Conservation (phyloP, 1,284 basidiomycete species). For the Cryptococcus sp. region DNA sequence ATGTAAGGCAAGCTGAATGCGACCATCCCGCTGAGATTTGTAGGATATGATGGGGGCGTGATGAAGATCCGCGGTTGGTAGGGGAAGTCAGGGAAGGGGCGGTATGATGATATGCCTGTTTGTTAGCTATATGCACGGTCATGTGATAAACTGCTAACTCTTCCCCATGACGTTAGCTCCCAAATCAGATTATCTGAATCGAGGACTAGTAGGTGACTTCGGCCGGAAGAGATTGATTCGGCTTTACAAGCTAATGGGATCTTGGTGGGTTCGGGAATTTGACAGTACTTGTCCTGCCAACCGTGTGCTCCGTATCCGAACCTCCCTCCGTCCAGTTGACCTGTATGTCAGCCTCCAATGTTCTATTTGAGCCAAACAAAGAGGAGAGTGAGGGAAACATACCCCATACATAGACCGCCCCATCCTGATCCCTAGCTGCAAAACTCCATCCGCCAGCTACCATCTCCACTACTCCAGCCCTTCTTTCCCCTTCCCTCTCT, state of each 20-base stretch:
- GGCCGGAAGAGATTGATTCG: constrained; percentile 28
- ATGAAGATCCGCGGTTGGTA: constrained; percentile 19
- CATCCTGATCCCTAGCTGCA: constrained; percentile 57
- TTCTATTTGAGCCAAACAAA: background rate
- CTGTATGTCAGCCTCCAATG: constrained; percentile 43
- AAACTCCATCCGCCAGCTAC: constrained; percentile 70
- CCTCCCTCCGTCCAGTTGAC: constrained; percentile 57
- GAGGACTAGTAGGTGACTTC: constrained; percentile 38
- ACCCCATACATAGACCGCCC: constrained; percentile 80
- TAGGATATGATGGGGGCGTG: constrained; percentile 35
- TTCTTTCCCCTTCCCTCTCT: background rate
- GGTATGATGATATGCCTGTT: constrained; percentile 39
- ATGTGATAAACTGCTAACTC: constrained; percentile 16
- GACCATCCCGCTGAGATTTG: constrained; percentile 75
- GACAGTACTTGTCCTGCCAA: constrained; percentile 27
- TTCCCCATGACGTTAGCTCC: constrained; percentile 39
- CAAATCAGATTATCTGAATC: constrained; percentile 44
- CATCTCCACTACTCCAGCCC: constrained; percentile 60
- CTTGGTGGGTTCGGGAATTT: constrained; percentile 26
- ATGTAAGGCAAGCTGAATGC: constrained; percentile 65
- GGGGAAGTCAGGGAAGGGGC: constrained; percentile 30
- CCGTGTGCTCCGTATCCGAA: constrained; percentile 12
- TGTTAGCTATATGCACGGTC: background rate
- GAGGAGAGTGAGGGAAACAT: constrained; percentile 1
- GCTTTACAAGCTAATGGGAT: constrained; percentile 36